These are phyloP conservation scores for Avena atlantica DNA, from an alignment of 176 grass and related monocot species.

Conservation along the genomic window DNA sequence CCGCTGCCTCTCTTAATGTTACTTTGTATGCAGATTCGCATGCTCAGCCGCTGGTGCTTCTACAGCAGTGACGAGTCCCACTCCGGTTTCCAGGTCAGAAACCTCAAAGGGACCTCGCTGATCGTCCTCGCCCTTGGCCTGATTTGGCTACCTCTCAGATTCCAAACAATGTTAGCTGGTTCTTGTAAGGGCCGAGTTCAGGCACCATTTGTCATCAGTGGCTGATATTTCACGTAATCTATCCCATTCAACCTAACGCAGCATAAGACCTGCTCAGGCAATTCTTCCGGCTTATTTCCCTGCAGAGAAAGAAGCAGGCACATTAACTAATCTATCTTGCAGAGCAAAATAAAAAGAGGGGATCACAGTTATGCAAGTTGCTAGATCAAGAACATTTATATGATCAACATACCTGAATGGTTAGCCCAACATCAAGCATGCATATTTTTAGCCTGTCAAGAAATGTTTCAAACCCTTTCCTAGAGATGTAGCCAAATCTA, in stretches of 20 bases:
- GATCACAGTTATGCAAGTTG: neutral
- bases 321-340: neutral
- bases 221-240: constrained; percentile 80
- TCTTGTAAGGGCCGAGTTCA: constrained; percentile 43
- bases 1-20: constrained; percentile 38
- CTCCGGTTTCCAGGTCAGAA: constrained; percentile 23
- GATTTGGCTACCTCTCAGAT: constrained; percentile 37
- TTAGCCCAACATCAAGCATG: constrained; percentile 84
- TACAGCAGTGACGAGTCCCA: neutral
- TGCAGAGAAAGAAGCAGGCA: constrained; percentile 42
- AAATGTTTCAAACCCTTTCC: constrained; percentile 96
- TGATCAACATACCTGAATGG: constrained; percentile 77
- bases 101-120: constrained; percentile 28
- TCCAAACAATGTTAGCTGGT: constrained; percentile 51
- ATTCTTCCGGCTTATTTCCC: constrained; percentile 92
- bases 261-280: constrained; percentile 90
- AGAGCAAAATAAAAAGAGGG: constrained; percentile 1
- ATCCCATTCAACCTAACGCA: constrained; percentile 94
- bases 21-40: constrained; percentile 9
- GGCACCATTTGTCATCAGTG: constrained; percentile 54
- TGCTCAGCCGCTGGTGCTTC: constrained; percentile 35
- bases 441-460: constrained; percentile 92
- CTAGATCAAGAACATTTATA: neutral
- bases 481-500: constrained; percentile 97
- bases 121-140: neutral